Base-by-base conservation (phyloP, 2,329 filamentous ascomycete species). In the Cadophora sp. region DNA sequence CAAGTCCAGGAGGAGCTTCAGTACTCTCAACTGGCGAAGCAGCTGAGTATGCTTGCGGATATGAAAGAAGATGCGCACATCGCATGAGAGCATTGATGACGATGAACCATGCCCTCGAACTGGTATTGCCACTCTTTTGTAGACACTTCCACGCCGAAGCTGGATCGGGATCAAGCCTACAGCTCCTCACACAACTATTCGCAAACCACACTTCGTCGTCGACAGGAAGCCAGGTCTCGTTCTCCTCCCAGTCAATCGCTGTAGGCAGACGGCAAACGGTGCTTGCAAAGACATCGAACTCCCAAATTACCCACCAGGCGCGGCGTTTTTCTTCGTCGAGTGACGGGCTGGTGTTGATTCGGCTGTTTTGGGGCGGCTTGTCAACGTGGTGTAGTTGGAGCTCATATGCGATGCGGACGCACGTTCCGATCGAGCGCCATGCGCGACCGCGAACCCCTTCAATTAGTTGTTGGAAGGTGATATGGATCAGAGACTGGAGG, bases 291-390 rank as follows among this genome's bases (percentile, higher is more conserved):
- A 80, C 77, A 65, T 82, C 80, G 77, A 82, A 80, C 64, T 81
- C 80, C 79, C 79, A 81, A n/a, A 81, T 76, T 0, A 79, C 77
- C 80, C 80, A 81, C 76, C 78, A 81, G 1, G 77, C 76, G 3
- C 80, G 76, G 1, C 80, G 76, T 56, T 78, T 75, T 68, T 81
- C 80, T 71, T 82, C 80, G 3, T 76, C 68, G 0, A 72, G 62
- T 16, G 68, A 65, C 75, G 77, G 79, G 24, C 9, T 50, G 12
- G 26, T 73, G 63, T 9, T 62, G 53, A n/a, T 72, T 59, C 14
- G 67, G 34, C 51, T 68, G 53, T 16, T 64, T n/a, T 12, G 43
- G 5, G 55, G 51, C 8, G 62, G 51, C 22, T 62, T 63, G 29
- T 73, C 71, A 4, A 73, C 55, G 8, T 68, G 61, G 55, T 71